Evolutionary conservation across 768 basidiomycete species (phyloP), one percentile per base, ranked within the genome.

Genomic region (Podaxis sp.): DNA sequence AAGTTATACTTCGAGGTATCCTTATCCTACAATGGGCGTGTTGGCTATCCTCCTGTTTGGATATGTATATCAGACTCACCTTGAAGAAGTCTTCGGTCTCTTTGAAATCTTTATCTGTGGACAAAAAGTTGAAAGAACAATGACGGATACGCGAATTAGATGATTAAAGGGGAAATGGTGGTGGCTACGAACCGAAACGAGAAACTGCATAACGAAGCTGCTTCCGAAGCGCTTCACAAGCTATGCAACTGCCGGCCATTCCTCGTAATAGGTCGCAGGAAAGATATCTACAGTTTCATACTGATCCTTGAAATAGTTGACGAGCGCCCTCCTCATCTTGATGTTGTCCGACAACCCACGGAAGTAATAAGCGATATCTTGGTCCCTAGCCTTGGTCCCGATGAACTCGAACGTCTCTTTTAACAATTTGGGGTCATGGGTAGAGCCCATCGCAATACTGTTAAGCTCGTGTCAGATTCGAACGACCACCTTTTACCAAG

Each of bases 31-130:
- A 63, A 39, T 51, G 26, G 61, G 71, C 66, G 56, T 72, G 57
- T 54, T 49, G 6, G n/a, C 62, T 66, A 71, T 2, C 7, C 6
- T 9, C 33, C 33, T 33, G 8, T 33, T 68, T 71, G 64, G 7
- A 59, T 58, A 63, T 57, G 64, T 63, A 57, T 48, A 42, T 55
- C 40, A 38, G 38, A 36, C 46, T 44, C 72, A 87, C 89, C 80
- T 87, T 83, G 81, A 95, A 98, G 81, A 93, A 96, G 3, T 75
- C 82, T 55, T 82, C 80, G 12, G 86, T 80, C 22, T 78, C 79
- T 56, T 86, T 75, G 46, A 83, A 80, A 75, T 97, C 96, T 63
- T 84, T 74, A 65, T 87, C 76, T 22, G 84, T 85, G n/a, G 88
- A 85, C 60, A 96, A 78, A 30, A 75, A 75, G 28, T 72, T 71